phyloP scores from a whole-genome alignment of 768 basidiomycete genomes.

The Cystofilobasidium bisporidii region DNA sequence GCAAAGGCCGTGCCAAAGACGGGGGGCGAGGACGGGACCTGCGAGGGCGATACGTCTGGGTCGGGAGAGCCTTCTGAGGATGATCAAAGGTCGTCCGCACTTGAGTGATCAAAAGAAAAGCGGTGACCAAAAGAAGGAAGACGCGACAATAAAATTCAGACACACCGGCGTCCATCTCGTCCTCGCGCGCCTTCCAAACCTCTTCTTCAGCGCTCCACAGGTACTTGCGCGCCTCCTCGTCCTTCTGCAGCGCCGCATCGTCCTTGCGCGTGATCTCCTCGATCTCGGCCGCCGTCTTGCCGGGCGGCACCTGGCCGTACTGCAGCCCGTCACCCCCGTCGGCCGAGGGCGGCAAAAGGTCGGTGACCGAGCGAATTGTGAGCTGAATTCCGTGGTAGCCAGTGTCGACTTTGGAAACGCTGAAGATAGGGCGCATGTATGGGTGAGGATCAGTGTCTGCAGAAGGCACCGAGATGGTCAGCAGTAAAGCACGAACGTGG shows the following conservation, averaged over 20 bases:
- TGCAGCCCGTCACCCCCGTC: neutral
- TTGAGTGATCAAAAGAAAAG: too few relatives aligned
- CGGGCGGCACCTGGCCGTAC: neutral
- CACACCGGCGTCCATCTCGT: neutral
- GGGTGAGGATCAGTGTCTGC: neutral
- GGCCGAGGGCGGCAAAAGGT: neutral
- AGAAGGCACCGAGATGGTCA: neutral
- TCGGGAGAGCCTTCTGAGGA: too few relatives aligned
- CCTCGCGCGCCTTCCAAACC: neutral
- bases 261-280: neutral
- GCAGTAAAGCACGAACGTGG: neutral
- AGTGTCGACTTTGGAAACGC: neutral
- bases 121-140: too few relatives aligned
- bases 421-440: neutral
- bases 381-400: neutral
- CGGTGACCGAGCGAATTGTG: neutral
- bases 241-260: neutral
- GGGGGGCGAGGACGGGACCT: neutral
- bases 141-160: neutral
- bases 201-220: neutral
- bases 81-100: too few relatives aligned
- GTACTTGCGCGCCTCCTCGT: neutral
- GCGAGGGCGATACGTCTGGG: neutral
- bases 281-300: neutral
- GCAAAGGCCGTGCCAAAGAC: neutral